Evolutionary conservation across 768 basidiomycete genomes (phyloP), one percentile per base, ranked within the genome.

Genomic region (Tulasnella sp.): DNA sequence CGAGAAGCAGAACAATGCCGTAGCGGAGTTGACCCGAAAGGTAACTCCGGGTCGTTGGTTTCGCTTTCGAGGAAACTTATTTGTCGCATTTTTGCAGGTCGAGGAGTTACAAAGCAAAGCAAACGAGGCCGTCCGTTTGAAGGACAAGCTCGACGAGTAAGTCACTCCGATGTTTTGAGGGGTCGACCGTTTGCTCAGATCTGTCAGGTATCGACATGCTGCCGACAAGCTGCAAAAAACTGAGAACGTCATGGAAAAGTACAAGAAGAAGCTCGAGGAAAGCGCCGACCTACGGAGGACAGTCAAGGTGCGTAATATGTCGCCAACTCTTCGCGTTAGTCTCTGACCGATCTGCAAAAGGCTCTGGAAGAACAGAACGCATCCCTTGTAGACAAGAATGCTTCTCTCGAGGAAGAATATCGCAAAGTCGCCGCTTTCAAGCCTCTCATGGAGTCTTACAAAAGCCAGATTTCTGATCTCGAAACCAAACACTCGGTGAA

Each of bases 161-260:
- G 89, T 81, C 4, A 8, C 37, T 26, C 40, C 39, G 2, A 35
- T 65, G 34, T 67, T 69, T 72, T 39, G 62, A 7, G 12, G 16
- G 19, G 39, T 63, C 73, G 69, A 63, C 63, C 7, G 59, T 39
- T 41, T 67, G 19, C 40, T 35, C 42, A 34, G 19, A 12, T 42
- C 19, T 47, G 34, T 40, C 73, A 96, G 94, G 78, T 93, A 94
- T 77, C 89, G 90, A 5, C 95, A 98, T 81, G 90, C 94, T 5
- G 91, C 92, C 3, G 97, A 98, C 77, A 92, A 89, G 75, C 83
- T 95, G 47, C 90, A 92, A 77, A 98, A 98, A 83, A 91, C 89
- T 1, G 97, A 98, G 81, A 95, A 95, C 77, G 95, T 97, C 35
- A 92, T 97, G 86, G 95, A 98, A 81, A 99, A 98, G 80, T 95